A percentile compares a stretch with the other conserved stretches of the same genome.
These are phyloP conservation scores for Buddleja alternifolia DNA, from an alignment of 257 asterid genomes.

Conservation along the genomic window DNA sequence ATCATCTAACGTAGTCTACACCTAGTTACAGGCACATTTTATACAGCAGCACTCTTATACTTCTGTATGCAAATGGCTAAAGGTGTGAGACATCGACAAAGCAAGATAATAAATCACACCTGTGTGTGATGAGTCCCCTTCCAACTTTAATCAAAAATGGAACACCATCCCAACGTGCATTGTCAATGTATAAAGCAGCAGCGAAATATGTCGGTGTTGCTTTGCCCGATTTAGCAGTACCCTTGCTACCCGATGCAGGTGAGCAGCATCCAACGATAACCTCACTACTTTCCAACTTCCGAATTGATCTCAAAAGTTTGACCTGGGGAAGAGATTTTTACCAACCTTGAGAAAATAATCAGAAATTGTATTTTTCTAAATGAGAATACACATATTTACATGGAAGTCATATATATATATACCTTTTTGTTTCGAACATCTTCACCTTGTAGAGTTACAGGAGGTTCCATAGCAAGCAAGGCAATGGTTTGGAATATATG, in stretches of 20 bases:
- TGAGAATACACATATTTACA: not conserved
- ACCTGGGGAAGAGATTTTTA: conserved; percentile 33
- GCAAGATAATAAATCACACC: conserved; percentile 28
- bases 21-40: not conserved
- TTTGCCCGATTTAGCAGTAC: conserved; percentile 14
- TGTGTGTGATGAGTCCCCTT: conserved; percentile 42
- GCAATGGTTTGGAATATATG: conserved; percentile 61
- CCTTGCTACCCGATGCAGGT: conserved; percentile 27
- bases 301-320: conserved; percentile 54
- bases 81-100: not conserved
- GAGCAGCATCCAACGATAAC: conserved; percentile 44
- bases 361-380: not conserved
- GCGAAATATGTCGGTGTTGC: conserved; percentile 47
- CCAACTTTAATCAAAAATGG: conserved; percentile 60
- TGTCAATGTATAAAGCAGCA: conserved; percentile 50
- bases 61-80: not conserved
- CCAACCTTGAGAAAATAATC: conserved; percentile 17
- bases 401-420: not conserved
- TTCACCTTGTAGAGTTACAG: conserved; percentile 51
- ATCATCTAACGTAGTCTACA: not conserved
- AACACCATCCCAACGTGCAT: conserved; percentile 63
- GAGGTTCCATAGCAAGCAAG: conserved; percentile 67
- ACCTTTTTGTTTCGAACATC: conserved; percentile 59
- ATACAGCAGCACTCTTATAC: too few relatives aligned
- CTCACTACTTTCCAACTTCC: conserved; percentile 45